phyloP scores from a whole-genome alignment of 2,329 filamentous ascomycete species.

The Helminthosporium solani region DNA sequence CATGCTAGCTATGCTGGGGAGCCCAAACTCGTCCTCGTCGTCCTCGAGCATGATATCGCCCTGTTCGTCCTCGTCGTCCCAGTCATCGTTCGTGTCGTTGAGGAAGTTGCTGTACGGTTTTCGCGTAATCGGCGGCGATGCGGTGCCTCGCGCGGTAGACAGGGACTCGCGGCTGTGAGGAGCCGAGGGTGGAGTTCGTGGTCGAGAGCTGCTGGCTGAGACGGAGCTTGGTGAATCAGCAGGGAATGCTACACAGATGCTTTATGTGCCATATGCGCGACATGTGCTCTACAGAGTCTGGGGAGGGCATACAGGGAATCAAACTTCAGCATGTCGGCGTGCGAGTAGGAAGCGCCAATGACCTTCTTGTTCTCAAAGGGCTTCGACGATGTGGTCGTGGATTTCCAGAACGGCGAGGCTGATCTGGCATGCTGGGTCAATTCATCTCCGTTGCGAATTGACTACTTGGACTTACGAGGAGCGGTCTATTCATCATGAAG shows the following conservation, averaged over 20 bases:
- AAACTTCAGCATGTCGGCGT: conserved; percentile 90
- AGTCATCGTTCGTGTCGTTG: conserved; percentile 78
- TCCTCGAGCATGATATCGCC: conserved; percentile 79
- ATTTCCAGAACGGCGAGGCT: conserved; percentile 84
- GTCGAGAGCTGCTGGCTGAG: conserved; percentile 63
- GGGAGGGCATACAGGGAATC: conserved; percentile 77
- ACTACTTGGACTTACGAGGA: conserved; percentile 36
- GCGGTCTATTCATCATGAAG: conserved; percentile 32
- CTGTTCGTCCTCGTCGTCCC: conserved; percentile 67
- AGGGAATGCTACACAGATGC: neutral
- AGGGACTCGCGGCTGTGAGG: conserved; percentile 62
- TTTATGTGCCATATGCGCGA: too few relatives aligned
- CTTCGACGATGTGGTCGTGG: conserved; percentile 48
- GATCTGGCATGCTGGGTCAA: conserved; percentile 58
- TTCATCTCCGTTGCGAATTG: neutral
- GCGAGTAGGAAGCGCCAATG: conserved; percentile 92
- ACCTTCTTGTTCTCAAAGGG: conserved; percentile 65
- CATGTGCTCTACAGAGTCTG: too few relatives aligned
- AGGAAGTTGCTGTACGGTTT: conserved; percentile 79
- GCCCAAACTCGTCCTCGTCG: conserved; percentile 92
- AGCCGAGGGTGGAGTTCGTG: conserved; percentile 69
- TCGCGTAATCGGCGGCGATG: conserved; percentile 61
- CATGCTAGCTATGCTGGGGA: conserved; percentile 91
- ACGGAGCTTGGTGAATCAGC: conserved; percentile 53
- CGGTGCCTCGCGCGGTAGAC: conserved; percentile 54